Base-by-base conservation (phyloP, 1,139 yeast genomes). In the Magnusiomyces paraingens region DNA sequence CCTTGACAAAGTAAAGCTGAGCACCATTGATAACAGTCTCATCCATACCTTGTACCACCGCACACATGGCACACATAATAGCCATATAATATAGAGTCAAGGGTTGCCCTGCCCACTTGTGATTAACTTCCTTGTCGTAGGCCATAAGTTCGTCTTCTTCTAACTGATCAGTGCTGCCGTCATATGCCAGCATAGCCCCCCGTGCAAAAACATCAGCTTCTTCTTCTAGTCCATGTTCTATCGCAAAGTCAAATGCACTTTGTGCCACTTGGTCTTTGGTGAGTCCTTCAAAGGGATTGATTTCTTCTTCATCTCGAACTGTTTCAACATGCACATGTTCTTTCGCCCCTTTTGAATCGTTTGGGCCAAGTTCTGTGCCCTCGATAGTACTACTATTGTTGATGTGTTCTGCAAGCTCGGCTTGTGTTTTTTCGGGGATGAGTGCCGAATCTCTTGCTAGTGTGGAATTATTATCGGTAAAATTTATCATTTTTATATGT, bases 31-130 rank as follows among this genome's bases (percentile, higher is more conserved):
- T 79, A 21, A 87, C 95, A 1, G 94, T 78, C 68, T 88, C 95
- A 68, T 88, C 96, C 89, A 88, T 87, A 64, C 96, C 96, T 69
- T 88, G 95, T 40, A 89, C 91, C 8, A 91, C 87, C 20, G 96
- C 96, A 53, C 94, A 89, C 82, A 88, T 80, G 5, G 95, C 85
- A 45, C 91, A 85, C 66, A 87, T 79, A 17, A 86, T 77, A 54
- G 86, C 80, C 53, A 87, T 82, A 59, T 76, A 80, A 60, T 83
- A 70, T 63, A 88, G 73, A 56, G 80, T 79, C 38, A 62, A 60
- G 0, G 95, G 93, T 50, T 83, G 74, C 2, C 39, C 22, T 54
- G 75, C 73, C 88, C 89, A 84, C 49, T 83, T 81, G 57, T 85
- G 84, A 47, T 81, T 76, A 56, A 74, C 77, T 61, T 77, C 82